Evolutionary conservation across 1,139 yeast genomes (phyloP).

Genomic region (Kodamaea alishanica): DNA sequence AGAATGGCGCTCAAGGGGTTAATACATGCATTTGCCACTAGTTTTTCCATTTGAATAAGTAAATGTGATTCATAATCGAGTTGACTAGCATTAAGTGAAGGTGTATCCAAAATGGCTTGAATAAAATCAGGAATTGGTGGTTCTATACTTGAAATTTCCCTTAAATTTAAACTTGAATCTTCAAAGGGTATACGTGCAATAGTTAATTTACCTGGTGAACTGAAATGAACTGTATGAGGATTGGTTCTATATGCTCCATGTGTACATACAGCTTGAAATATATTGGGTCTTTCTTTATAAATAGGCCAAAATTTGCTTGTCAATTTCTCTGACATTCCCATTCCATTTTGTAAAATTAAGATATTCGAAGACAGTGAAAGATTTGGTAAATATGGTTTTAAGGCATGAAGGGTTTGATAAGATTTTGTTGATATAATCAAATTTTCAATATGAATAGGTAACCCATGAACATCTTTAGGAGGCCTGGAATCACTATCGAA

Average conservation of each 20-base stretch:
- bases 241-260: conserved; percentile 66
- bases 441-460: conserved; percentile 38
- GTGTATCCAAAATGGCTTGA: conserved; percentile 25
- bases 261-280: conserved; percentile 72
- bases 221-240: conserved; percentile 55
- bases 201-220: conserved; percentile 60
- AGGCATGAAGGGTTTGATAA: conserved; percentile 47
- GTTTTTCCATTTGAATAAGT: conserved; percentile 67
- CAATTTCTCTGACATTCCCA: conserved; percentile 61
- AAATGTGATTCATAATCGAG: conserved; percentile 53
- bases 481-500: conserved; percentile 12
- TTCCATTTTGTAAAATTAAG: conserved; percentile 73
- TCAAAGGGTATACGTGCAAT: conserved; percentile 33
- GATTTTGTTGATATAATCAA: conserved; percentile 64
- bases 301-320: conserved; percentile 54
- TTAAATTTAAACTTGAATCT: neutral
- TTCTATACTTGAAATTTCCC: conserved; percentile 12
- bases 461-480: conserved; percentile 7
- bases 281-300: conserved; percentile 42
- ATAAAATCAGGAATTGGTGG: conserved; percentile 29
- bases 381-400: conserved; percentile 40
- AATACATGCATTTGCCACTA: conserved; percentile 69
- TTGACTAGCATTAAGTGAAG: conserved; percentile 40
- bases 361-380: conserved; percentile 48
- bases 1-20: conserved; percentile 70